A percentile compares a stretch with the other conserved stretches of the same genome.
Evolutionary conservation across 2,329 filamentous ascomycete species (phyloP).

Genomic region (Fusarium brachygibbosum): DNA sequence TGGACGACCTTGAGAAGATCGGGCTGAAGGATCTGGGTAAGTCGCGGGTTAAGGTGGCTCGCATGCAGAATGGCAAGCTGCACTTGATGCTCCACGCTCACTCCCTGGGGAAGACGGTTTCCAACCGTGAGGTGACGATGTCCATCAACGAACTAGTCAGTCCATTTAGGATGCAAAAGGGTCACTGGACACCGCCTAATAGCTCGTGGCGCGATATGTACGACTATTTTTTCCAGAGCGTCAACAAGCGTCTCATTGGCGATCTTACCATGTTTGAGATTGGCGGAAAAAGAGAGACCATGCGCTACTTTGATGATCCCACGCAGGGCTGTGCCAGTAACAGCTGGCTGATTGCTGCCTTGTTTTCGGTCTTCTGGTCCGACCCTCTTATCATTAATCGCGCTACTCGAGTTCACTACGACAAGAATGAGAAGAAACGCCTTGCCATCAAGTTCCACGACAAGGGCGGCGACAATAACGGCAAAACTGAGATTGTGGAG

Average conservation of each 20-base stretch:
- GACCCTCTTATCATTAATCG: slow-evolving; percentile 59
- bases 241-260: slow-evolving; percentile 51
- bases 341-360: slow-evolving; percentile 60
- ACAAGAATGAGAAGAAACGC: slow-evolving; percentile 48
- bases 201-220: slow-evolving; percentile 58
- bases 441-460: slow-evolving; percentile 54
- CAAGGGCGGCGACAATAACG: no score
- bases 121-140: slow-evolving; percentile 57
- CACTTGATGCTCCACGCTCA: slow-evolving; percentile 56
- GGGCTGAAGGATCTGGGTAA: slow-evolving; percentile 56
- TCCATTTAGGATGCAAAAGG: slow-evolving; percentile 53
- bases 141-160: slow-evolving; percentile 58
- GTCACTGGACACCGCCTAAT: slow-evolving; percentile 57
- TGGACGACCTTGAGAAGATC: slow-evolving; percentile 58
- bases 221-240: slow-evolving; percentile 53
- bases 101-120: slow-evolving; percentile 54
- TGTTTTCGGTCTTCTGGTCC: slow-evolving; percentile 62
- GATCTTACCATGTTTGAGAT: slow-evolving; percentile 52
- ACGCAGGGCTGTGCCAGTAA: slow-evolving; percentile 59
- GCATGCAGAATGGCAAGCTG: slow-evolving; percentile 61
- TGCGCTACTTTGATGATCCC: slow-evolving; percentile 57
- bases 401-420: slow-evolving; percentile 46
- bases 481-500: no score
- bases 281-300: slow-evolving; percentile 38
- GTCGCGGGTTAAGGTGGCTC: slow-evolving; percentile 56